Conservation (phyloP, 768 basidiomycete genomes). For the Tylopilus cervinicoccineus region DNA sequence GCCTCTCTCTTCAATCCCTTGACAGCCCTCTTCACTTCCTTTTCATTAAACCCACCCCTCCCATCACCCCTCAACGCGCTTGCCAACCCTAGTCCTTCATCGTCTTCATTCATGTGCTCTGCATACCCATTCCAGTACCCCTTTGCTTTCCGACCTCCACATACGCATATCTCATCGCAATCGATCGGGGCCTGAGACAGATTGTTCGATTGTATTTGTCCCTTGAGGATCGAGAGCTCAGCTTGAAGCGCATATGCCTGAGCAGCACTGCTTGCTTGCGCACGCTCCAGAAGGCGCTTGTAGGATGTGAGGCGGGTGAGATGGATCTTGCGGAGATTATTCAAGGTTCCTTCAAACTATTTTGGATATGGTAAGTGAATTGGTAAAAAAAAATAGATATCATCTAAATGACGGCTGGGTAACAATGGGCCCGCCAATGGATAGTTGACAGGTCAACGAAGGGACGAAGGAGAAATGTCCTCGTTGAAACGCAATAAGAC, state of each 20-base stretch:
- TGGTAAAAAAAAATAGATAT: background rate
- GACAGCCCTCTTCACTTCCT: conserved; percentile 61
- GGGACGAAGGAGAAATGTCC: background rate
- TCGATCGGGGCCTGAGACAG: conserved; percentile 11
- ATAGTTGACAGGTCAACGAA: no score
- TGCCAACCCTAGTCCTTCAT: conserved; percentile 40
- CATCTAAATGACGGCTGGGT: background rate
- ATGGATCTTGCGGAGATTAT: conserved; percentile 40
- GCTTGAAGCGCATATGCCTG: conserved; percentile 86
- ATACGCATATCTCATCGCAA: conserved; percentile 38
- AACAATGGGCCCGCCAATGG: background rate
- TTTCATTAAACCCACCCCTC: conserved; percentile 62
- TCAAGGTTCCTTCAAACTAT: conserved; percentile 44
- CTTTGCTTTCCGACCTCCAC: conserved; percentile 57
- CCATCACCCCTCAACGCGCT: conserved; percentile 45
- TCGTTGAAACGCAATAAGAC: background rate
- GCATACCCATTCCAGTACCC: conserved; percentile 75
- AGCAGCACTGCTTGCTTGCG: conserved; percentile 73
- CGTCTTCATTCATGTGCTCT: conserved; percentile 42
- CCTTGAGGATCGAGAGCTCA: conserved; percentile 64
- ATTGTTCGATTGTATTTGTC: conserved; percentile 30
- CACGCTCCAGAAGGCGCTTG: conserved; percentile 75
- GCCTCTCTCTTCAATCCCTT: conserved; percentile 61
- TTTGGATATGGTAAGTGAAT: conserved; percentile 3
- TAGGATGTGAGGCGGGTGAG: conserved; percentile 62